Evolutionary conservation across 2,329 filamentous ascomycete genomes (phyloP).

Genomic region (Monosporascus sp.): DNA sequence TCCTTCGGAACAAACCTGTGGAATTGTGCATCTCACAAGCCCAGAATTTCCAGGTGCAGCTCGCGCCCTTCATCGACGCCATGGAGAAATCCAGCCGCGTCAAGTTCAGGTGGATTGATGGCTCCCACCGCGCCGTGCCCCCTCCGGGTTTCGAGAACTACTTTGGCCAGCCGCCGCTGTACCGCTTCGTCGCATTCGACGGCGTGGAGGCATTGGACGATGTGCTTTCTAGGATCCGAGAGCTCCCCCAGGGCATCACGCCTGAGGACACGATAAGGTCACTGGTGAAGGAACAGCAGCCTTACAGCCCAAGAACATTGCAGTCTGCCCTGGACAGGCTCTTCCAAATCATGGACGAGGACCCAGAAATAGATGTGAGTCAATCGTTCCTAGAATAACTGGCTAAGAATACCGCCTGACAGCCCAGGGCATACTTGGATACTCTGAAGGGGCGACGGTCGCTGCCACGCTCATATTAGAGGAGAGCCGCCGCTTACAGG

Average conservation of each 20-base stretch:
- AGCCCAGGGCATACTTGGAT: conserved; percentile 34
- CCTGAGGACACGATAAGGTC: conserved; percentile 12
- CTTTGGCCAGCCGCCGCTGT: conserved; percentile 13
- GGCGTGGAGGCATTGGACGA: conserved; percentile 11
- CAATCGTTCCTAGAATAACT: too few species aligned
- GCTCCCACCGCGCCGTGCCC: conserved; percentile 11
- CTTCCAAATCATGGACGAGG: conserved; percentile 30
- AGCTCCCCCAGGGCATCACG: conserved; percentile 11
- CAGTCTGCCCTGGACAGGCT: conserved; percentile 23
- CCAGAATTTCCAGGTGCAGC: conserved; percentile 13
- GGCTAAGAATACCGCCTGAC: too few species aligned
- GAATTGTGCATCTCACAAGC: background rate
- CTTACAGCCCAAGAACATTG: conserved; percentile 6
- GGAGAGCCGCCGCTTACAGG: conserved; percentile 26
- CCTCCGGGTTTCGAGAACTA: conserved; percentile 15
- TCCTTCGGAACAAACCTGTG: too few species aligned
- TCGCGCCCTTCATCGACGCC: conserved; percentile 12
- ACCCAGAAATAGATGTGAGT: conserved; percentile 31
- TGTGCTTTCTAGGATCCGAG: conserved; percentile 8
- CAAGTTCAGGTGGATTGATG: conserved; percentile 11
- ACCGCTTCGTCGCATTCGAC: conserved; percentile 10
- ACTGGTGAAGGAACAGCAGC: too few species aligned
- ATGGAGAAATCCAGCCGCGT: conserved; percentile 12
- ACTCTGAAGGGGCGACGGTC: conserved; percentile 43
- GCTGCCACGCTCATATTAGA: conserved; percentile 36